Base-by-base conservation (phyloP, 768 basidiomycete species). In the Suillus clintonianus region DNA sequence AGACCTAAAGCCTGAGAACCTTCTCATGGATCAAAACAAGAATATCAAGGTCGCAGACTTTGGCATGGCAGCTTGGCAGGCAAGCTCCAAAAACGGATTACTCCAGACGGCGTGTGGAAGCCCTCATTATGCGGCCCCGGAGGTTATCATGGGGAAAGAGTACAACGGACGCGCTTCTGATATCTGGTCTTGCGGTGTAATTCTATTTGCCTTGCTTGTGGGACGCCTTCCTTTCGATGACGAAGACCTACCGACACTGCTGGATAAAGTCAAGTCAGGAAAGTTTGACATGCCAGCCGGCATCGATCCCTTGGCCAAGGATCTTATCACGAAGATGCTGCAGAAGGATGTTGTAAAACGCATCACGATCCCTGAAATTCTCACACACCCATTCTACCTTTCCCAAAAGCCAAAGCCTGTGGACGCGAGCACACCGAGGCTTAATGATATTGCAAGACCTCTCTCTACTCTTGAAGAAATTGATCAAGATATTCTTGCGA, bases 1-100 rank as follows among this genome's bases (percentile, higher is more conserved):
- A 42, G 96, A 98, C 77, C 82, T 98, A 59, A 97, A 99, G 72
- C 94, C 93, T 2, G 96, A 97, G 75, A 99, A 97, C 72, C 81
- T 99, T 36, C 82, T 99, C 59, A 86, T 97, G 56, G 92, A 94
- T 79, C 81, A 84, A 43, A 80, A 92, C 70, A 86, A 84, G 66
- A 95, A 94, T 68, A 89, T 98, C 85, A 99, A 97, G 74, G 89
- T 98, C 39, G 95, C 93, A 2, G 96, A 98, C 77, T 96, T 97
- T 73, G 95, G 96, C n/a, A 95, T 97, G 92, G 95, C 95, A 4
- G 91, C 92, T 39, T 95, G 92, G 90, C 92, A 95, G 76, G 82
- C 79, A 30, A 85, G 85, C 64, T 82, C 83, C 57, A 81, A 78
- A 14, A 81, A 83, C 45, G 78, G 82, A 17, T 73, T 88, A 74